Evolutionary conservation across 805 yeast genomes (phyloP).

Genomic region (Kodamaea kakaduensis): DNA sequence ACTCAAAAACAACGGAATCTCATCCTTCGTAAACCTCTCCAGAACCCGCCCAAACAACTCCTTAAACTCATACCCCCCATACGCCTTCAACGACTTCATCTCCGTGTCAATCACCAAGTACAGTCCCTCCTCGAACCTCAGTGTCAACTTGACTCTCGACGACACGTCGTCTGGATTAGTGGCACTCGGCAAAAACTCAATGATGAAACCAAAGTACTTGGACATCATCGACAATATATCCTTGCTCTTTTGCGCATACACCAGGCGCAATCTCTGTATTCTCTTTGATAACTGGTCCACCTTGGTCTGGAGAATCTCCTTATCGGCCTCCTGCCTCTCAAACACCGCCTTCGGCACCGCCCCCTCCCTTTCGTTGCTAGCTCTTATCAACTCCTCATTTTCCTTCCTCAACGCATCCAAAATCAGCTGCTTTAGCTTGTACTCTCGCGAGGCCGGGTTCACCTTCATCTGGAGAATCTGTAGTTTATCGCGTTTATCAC

Average conservation of each 20-base stretch:
- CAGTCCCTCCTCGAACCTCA: slow-evolving; percentile 38
- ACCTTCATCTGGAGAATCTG: slow-evolving; percentile 60
- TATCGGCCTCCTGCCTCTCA: slow-evolving; percentile 57
- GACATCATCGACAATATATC: slow-evolving; percentile 68
- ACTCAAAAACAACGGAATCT: slow-evolving; percentile 74
- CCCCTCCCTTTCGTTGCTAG: slow-evolving; percentile 12
- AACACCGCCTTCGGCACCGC: slow-evolving; percentile 58
- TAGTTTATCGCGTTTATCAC: slow-evolving; percentile 20
- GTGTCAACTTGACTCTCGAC: slow-evolving; percentile 53
- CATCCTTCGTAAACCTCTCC: slow-evolving; percentile 63
- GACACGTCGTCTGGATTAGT: slow-evolving; percentile 43
- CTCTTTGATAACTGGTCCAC: slow-evolving; percentile 50
- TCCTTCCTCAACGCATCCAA: slow-evolving; percentile 53
- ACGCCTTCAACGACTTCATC: slow-evolving; percentile 51
- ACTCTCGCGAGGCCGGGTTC: slow-evolving; percentile 63
- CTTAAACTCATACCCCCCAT: slow-evolving; percentile 38
- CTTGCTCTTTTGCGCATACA: slow-evolving; percentile 60
- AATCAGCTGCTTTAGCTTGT: slow-evolving; percentile 51
- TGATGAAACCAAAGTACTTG: slow-evolving; percentile 64
- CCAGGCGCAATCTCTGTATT: slow-evolving; percentile 49
- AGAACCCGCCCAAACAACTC: slow-evolving; percentile 47
- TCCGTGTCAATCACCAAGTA: slow-evolving; percentile 56
- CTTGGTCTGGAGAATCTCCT: slow-evolving; percentile 42
- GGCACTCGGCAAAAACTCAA: slow-evolving; percentile 57
- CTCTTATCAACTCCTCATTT: slow-evolving; percentile 53